Evolutionary conservation across 179 eudicot genomes (phyloP), one percentile per base, ranked within the genome.

Genomic region (Carnegiea gigantea): DNA sequence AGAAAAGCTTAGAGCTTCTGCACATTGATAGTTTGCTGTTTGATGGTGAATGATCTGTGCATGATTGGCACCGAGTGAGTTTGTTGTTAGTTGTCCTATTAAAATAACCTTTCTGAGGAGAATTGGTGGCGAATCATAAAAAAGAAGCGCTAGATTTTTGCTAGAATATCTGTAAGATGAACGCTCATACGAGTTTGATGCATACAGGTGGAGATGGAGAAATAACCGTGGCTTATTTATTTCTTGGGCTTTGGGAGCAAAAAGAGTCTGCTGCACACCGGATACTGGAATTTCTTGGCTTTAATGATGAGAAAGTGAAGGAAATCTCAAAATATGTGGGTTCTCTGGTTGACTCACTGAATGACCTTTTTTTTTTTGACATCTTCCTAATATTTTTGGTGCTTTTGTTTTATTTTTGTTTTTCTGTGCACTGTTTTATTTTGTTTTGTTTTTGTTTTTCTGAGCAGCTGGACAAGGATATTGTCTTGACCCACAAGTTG

Each of bases 381-480:
- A 18, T 33, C 64, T 48, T 17, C 24, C 23, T 30, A 67, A 7
- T 53, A 54, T 76, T 53, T 60, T 59, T 75, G 5, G 43, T 23
- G 9, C 49, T 77, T 70, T 10, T 71, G 10, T 24, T 53, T n/a
- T 64, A 77, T 28, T 33, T 33, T 33, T 33, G 2, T 33, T 33
- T 33, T 33, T 33, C 3, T 33, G 36, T 33, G 36, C 36, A 33
- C 10, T 71, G 10, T 24, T 53, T 23, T 64, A 77, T 79, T 70
- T 15, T 71, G 10, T 24, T 53, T 23, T 64, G 72, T 48, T n/a
- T 79, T 21, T 62, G 1, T 70, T 70, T 70, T 17, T 36, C n/a
- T 70, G 8, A 36, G 51, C 84, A 88, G 90, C 76, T 86, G 86
- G 88, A 88, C 84, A 88, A 86, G 82, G 90, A 88, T 75, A 81